phyloP scores from a whole-genome alignment of 176 grass and related monocot genomes.

The Themeda triandra region DNA sequence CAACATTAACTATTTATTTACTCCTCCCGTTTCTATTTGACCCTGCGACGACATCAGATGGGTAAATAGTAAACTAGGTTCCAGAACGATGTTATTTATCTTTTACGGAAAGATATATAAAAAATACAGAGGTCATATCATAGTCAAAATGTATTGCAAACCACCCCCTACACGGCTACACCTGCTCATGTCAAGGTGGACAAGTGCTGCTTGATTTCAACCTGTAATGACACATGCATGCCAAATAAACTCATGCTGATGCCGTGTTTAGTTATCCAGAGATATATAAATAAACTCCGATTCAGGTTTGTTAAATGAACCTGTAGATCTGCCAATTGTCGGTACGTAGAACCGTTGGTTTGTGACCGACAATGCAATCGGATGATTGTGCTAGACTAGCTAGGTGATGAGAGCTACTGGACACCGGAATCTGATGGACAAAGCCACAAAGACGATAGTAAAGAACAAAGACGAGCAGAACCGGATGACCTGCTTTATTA shows the following conservation, averaged over 20 bases:
- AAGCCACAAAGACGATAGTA: neutral
- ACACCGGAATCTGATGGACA: neutral
- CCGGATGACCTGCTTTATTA: neutral
- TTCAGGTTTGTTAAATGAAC: neutral
- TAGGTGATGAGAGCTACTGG: neutral
- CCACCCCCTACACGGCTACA: no score
- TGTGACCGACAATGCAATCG: neutral
- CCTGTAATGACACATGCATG: neutral
- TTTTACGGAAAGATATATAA: no score
- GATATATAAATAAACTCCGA: no score
- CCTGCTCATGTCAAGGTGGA: neutral
- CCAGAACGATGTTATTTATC: no score
- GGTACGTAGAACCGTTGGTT: neutral
- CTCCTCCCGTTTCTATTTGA: neutral
- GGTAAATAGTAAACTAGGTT: no score
- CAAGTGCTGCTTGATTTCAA: neutral
- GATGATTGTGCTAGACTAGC: neutral
- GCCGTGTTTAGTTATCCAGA: neutral
- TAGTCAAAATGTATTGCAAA: no score
- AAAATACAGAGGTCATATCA: no score
- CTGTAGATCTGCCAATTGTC: neutral
- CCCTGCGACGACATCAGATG: no score
- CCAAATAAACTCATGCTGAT: neutral
- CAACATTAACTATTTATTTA: neutral
- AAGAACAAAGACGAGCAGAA: neutral